Percentiles rank a stretch among this genome's conserved stretches.
phyloP scores from a whole-genome alignment of 176 grass and related monocot species.

The Hyparrhenia diplandra region DNA sequence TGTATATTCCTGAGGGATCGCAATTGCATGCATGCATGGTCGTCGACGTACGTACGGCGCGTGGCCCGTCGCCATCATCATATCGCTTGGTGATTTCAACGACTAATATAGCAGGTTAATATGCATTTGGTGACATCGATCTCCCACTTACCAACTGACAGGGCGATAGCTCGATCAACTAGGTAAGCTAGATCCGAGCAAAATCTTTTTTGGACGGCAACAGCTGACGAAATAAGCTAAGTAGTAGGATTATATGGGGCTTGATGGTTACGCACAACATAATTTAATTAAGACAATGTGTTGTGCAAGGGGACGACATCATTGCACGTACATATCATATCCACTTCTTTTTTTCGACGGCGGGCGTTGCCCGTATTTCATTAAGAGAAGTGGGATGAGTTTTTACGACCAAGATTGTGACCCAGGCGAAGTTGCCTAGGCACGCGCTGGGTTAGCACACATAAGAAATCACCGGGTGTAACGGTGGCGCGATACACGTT shows the following conservation, averaged over 20 bases:
- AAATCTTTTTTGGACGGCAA: slow-evolving; percentile 23
- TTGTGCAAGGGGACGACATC: not conserved
- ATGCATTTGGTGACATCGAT: slow-evolving; percentile 21
- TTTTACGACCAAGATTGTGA: too few relatives aligned
- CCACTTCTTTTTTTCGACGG: too few relatives aligned
- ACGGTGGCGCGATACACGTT: too few relatives aligned
- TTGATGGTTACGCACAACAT: not conserved
- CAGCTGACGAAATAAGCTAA: not conserved
- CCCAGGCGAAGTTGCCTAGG: too few relatives aligned
- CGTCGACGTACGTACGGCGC: not conserved
- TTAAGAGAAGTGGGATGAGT: too few relatives aligned
- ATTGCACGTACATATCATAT: not conserved
- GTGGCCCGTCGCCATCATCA: not conserved
- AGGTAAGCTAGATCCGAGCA: slow-evolving; percentile 21
- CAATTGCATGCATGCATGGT: not conserved
- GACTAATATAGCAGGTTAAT: not conserved
- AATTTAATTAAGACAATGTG: not conserved
- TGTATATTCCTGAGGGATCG: too few relatives aligned
- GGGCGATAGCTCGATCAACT: not conserved
- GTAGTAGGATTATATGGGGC: not conserved
- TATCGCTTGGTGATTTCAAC: not conserved
- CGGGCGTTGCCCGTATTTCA: too few relatives aligned
- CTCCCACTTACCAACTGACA: slow-evolving; percentile 1
- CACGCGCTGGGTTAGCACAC: too few relatives aligned
- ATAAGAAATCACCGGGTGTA: too few relatives aligned